phyloP scores from a whole-genome alignment of 805 yeast species.

The Lipomyces sp. region DNA sequence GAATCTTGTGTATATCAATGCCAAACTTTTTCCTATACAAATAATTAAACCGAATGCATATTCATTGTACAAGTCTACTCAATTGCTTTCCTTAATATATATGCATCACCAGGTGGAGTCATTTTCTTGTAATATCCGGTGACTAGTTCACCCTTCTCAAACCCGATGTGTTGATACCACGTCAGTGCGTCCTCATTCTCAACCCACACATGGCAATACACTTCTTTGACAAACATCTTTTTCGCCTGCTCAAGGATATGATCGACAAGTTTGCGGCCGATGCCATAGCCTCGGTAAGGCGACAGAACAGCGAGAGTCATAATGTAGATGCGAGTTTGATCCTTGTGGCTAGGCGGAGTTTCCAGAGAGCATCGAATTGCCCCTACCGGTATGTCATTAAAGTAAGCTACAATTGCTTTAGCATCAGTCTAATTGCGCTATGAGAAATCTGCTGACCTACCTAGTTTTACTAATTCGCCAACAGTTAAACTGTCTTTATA shows the following conservation, averaged over 20 bases:
- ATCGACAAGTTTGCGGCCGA: slow-evolving; percentile 64
- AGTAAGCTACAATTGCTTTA: slow-evolving; percentile 53
- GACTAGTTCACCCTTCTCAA: slow-evolving; percentile 48
- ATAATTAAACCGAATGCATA: not conserved
- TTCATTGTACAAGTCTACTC: slow-evolving; percentile 16
- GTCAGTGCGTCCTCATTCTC: slow-evolving; percentile 50
- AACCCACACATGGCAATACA: slow-evolving; percentile 59
- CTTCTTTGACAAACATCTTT: slow-evolving; percentile 57
- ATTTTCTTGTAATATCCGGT: slow-evolving; percentile 55
- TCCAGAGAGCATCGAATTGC: slow-evolving; percentile 60
- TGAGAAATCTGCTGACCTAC: slow-evolving; percentile 25
- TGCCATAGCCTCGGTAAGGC: slow-evolving; percentile 63
- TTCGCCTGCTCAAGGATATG: slow-evolving; percentile 63
- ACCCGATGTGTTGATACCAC: slow-evolving; percentile 62
- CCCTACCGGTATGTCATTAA: slow-evolving; percentile 81
- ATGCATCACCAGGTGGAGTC: slow-evolving; percentile 55
- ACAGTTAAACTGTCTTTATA: slow-evolving; percentile 54
- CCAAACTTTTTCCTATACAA: not conserved
- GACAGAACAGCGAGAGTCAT: slow-evolving; percentile 71
- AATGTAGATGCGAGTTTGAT: slow-evolving; percentile 57
- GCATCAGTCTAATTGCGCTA: slow-evolving; percentile 8
- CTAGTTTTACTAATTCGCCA: slow-evolving; percentile 60
- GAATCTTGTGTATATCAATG: not conserved
- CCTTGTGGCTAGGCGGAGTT: slow-evolving; percentile 39
- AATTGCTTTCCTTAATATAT: slow-evolving; percentile 37